Evolutionary conservation across 169 alveolate genomes (phyloP), one percentile per base, ranked within the genome.

Genomic region (Plasmodium chabaudi): DNA sequence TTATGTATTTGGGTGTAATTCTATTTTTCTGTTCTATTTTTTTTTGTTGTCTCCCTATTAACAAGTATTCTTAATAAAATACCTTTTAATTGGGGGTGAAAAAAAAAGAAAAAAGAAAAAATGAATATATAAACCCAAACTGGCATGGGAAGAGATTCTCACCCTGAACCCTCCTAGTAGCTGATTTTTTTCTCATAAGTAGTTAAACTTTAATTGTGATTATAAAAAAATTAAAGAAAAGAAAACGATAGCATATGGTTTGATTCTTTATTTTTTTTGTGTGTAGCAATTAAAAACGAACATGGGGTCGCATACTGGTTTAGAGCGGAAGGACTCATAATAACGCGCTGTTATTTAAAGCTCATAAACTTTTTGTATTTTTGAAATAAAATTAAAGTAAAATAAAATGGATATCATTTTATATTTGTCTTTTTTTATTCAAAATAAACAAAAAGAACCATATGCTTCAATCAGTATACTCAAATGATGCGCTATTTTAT

Each of bases 111-210:
- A 60, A 73, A 73, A 73, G 72, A 73, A 73, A 73, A 73, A 73
- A 59, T 73, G 87, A 73, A 53, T 59, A 34, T 73, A 39, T 55
- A 73, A 73, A 73, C 61, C 87, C 87, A 27, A 60, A 44, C 46
- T 12, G 19, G 87, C 87, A 73, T 73, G 87, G 87, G 87, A 73
- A 73, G 87, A 42, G 44, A 73, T 73, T 73, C 87, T 73, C 87
- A 73, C 87, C 87, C 87, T 73, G 87, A 73, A 73, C 87, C 87
- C 87, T 23, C 15, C 46, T 19, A 73, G 72, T 73, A 64, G 25
- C 87, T 60, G 87, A 73, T 73, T 73, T 4, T 73, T 5, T 73
- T 42, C 87, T 73, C 87, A 73, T 73, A 1, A 73, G 87, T 73
- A 73, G 44, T 53, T 73, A 72, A 34, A 34, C 7, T 15, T 21